phyloP scores from a whole-genome alignment of 228 moss, liverwort and hornwort species.

The Sphagnum magellanicum region DNA sequence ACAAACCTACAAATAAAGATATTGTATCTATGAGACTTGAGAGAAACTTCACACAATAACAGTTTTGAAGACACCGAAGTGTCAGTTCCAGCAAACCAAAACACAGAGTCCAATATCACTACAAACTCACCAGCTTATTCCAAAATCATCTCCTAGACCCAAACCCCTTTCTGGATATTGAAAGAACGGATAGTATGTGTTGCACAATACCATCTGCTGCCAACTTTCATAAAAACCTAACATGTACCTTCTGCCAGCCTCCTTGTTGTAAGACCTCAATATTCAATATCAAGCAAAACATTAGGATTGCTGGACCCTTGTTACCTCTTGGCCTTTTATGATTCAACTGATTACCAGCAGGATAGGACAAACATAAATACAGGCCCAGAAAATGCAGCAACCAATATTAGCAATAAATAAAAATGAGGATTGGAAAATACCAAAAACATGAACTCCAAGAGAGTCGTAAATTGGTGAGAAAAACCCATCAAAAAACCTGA shows the following conservation, averaged over 20 bases:
- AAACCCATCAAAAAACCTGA: slow-evolving; percentile 82
- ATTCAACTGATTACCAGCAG: not conserved
- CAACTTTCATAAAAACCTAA: not conserved
- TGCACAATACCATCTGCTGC: not conserved
- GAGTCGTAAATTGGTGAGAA: slow-evolving; percentile 86
- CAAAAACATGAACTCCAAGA: slow-evolving; percentile 89
- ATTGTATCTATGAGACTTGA: no score
- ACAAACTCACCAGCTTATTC: no score
- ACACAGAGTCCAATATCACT: no score
- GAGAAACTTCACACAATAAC: no score
- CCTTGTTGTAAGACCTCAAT: not conserved
- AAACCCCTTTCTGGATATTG: no score
- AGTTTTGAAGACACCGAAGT: no score
- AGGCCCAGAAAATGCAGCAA: not conserved
- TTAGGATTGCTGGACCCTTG: not conserved
- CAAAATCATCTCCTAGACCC: no score
- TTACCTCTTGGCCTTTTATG: not conserved
- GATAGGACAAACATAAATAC: not conserved
- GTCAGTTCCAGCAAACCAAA: no score
- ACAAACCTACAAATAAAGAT: not conserved
- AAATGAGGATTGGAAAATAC: slow-evolving; percentile 21
- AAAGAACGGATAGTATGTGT: no score
- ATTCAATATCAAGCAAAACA: not conserved
- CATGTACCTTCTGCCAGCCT: not conserved
- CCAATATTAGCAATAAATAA: not conserved